Evolutionary conservation across 441 rosid genomes (phyloP), one percentile per base, ranked within the genome.

Genomic region (Bocquillonia castaneifolia): DNA sequence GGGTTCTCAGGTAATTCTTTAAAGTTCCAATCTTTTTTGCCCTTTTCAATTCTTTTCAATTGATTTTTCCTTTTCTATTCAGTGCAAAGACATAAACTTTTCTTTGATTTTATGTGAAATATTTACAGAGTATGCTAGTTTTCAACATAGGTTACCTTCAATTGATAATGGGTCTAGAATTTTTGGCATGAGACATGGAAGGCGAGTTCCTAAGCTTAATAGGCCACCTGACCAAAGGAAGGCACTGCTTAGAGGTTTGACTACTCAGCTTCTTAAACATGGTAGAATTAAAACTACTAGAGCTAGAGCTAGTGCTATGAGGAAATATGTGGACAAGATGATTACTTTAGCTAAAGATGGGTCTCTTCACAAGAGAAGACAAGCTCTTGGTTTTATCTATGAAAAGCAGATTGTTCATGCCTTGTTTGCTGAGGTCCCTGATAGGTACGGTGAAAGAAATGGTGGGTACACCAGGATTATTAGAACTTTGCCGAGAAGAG

Each of bases 371-470:
- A 93, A 91, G 77, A 77, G 98, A 68, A 86, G 98, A 70, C 97
- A 93, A 39, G 97, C 98, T 18, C 77, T 93, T 3, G 97, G 96
- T 20, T 91, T 78, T 67, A 86, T 93, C 66, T 93, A 93, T 28
- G 98, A 93, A 74, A 93, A 93, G 81, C 96, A 91, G 81, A 86
- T 93, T 0, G 98, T 93, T 7, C 96, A 88, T 40, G 98, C 98
- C 3, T 68, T 93, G 72, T 91, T 91, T 62, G 89, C 93, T 0
- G 97, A 93, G 75, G 97, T 91, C 18, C 94, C 60, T 0, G 98
- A 86, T 1, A 81, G 98, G 69, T 91, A 93, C 29, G 97, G 98
- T 0, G 94, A 89, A 0, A 77, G 97, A 48, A 85, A 91, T 68
- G 98, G 98, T 37, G 98, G 98, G 5, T 93, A 93, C 26, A 93